These are phyloP conservation scores for Chrysoporthe austroafricana DNA, from an alignment of 2,329 filamentous ascomycete species.

Conservation along the genomic window DNA sequence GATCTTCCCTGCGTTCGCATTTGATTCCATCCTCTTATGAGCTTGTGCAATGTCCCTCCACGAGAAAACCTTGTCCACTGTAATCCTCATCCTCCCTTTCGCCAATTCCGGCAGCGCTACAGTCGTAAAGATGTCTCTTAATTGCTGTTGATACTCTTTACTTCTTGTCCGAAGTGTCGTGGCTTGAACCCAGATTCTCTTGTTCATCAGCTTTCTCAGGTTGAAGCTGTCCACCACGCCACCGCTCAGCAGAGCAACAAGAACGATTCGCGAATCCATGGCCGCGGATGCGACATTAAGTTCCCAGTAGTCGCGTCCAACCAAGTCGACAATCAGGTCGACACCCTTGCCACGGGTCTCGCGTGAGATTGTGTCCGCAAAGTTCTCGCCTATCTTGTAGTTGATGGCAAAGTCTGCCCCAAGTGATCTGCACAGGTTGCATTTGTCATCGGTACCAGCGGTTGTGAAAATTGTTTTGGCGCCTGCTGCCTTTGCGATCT, in stretches of 20 bases:
- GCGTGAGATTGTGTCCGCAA: constrained; percentile 3
- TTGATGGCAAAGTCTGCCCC: constrained; percentile 7
- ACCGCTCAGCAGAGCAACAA: constrained; percentile 4
- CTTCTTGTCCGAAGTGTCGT: not conserved
- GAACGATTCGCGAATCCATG: not conserved
- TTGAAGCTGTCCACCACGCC: not conserved
- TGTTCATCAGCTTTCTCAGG: constrained; percentile 2
- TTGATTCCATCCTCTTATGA: not conserved
- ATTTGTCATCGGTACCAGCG: constrained; percentile 4
- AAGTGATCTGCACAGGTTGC: constrained; percentile 1
- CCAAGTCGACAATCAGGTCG: constrained; percentile 23
- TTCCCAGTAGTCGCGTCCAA: constrained; percentile 17
- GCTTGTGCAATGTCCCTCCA: not conserved
- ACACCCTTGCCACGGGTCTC: constrained; percentile 21
- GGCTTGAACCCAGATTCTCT: constrained; percentile 1
- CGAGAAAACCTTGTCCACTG: not conserved
- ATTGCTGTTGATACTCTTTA: constrained; percentile 1
- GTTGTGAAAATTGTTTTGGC: constrained; percentile 17
- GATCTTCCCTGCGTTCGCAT: constrained; percentile 1
- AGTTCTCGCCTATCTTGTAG: constrained; percentile 1
- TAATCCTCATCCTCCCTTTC: not conserved
- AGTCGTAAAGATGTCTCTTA: not conserved
- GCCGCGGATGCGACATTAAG: constrained; percentile 10
- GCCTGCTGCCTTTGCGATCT: constrained; percentile 9
- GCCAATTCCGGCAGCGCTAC: not conserved